Evolutionary conservation across 371 early-diverging fungal genomes (phyloP).

Genomic region (Mucor circinelloides): DNA sequence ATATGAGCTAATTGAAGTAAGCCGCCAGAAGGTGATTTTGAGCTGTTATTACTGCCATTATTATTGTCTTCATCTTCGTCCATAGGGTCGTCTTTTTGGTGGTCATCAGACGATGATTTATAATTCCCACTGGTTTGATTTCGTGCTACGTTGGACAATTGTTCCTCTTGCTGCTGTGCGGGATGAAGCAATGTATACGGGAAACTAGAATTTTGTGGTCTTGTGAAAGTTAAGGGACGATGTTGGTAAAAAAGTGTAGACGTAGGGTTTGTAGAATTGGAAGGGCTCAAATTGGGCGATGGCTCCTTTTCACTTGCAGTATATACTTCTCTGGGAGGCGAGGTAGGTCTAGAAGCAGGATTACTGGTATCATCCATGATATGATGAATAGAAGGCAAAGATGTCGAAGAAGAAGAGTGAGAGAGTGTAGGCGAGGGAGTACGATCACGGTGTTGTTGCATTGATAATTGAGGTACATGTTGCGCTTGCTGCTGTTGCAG

Average conservation of each 20-base stretch:
- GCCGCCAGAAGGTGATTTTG: constrained; percentile 14
- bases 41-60: neutral
- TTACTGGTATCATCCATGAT: constrained; percentile 16
- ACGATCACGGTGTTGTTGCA: constrained; percentile 8
- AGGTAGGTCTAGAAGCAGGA: constrained; percentile 4
- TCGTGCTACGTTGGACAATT: constrained; percentile 14
- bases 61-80: constrained; percentile 4
- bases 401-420: constrained; percentile 21
- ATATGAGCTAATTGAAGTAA: constrained; percentile 43
- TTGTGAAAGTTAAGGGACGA: constrained; percentile 29
- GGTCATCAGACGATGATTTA: constrained; percentile 9
- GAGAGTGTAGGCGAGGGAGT: constrained; percentile 27
- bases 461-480: neutral
- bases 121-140: constrained; percentile 18
- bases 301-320: neutral
- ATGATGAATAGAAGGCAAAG: constrained; percentile 25
- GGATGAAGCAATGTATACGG: constrained; percentile 41
- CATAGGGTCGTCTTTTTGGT: constrained; percentile 11
- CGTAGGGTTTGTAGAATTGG: neutral
- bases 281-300: neutral
- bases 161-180: constrained; percentile 14
- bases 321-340: neutral
- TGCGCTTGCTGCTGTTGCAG: neutral
- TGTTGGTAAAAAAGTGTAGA: constrained; percentile 32
- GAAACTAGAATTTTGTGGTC: constrained; percentile 16